Evolutionary conservation across 2,329 filamentous ascomycete species (phyloP), one percentile per base, ranked within the genome.

Genomic region (Geosmithia flava): DNA sequence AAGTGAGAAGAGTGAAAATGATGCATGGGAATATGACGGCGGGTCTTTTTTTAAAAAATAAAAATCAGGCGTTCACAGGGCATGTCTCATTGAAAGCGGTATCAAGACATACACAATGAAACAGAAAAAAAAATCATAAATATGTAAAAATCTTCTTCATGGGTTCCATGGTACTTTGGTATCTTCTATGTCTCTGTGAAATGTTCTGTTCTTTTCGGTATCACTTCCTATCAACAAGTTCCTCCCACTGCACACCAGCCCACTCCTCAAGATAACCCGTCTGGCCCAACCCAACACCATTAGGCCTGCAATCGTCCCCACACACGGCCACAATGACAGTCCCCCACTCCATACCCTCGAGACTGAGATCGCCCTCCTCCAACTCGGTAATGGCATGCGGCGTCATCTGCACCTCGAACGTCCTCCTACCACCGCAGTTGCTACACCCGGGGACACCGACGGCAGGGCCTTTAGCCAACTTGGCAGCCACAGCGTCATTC

Each of bases 171-270:
- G 33, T 37, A 37, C 13, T 11, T 37, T 55, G 52, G 33, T 37
- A 37, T 37, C 33, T 37, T 3, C 15, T n/a, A n/a, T n/a, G n/a
- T n/a, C n/a, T n/a, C n/a, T n/a, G n/a, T n/a, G n/a, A n/a, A n/a
- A 37, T 13, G 33, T 16, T 37, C 5, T 37, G 33, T 37, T 37
- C 13, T 13, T 11, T 30, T 6, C 11, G 7, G 29, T 6, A 51
- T 54, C 54, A 63, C 47, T 65, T 61, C 23, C 54, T 52, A 58
- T 68, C 71, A 30, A 61, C 62, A 52, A 80, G 58, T 65, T 96
- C 90, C 67, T 98, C 93, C 93, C 91, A 98, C 66, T 98, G 93
- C 53, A 97, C 93, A 7, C 91, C 93, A n/a, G 78, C 81, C 91
- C 93, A 98, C 66, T 98, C 93, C 70, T 97, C 93, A 17, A 89